Evolutionary conservation across 1,284 basidiomycete genomes (phyloP), one percentile per base, ranked within the genome.

Genomic region (Moesziomyces sp.): DNA sequence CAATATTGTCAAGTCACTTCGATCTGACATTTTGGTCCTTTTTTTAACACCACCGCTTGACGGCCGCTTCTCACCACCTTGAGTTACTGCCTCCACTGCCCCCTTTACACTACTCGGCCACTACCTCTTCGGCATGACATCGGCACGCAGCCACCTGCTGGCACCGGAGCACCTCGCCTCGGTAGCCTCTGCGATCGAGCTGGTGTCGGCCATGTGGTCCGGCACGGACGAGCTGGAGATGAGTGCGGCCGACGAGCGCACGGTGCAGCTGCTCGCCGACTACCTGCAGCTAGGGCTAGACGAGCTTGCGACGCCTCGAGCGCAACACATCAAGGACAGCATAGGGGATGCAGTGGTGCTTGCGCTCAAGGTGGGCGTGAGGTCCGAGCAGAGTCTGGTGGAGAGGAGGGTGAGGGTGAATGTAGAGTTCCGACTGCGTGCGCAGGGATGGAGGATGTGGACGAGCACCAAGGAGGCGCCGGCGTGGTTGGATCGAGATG

Each of bases 201-300:
- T 78, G 19, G 51, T 78, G 16, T 52, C 60, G 11, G 69, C 76
- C 45, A 78, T 78, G 76, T 78, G 76, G 76, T 52, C 52, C 6
- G 74, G 69, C 1, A 42, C 45, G 7, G 71, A 68, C 45, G 74
- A 76, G 42, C 50, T 78, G 0, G 16, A 21, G 5, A 35, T 77
- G 23, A 14, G 52, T 3, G 3, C 48, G 2, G 18, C 34, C 3
- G 68, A 66, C 16, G 66, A 72, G 19, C 11, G 6, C 1, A 26
- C 52, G 11, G 54, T 71, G 7, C 35, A 46, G 13, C 5, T 7
- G 0, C 44, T 78, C 2, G 69, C 57, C 1, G 55, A 71, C 19
- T 78, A 64, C 40, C 52, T 78, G 14, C 58, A 64, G 42, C 54
- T 78, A 1, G 57, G 63, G 0, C 8, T 78, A n/a, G 44, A 44